phyloP scores from a whole-genome alignment of 2,329 filamentous ascomycete species.

The Aspergillus tubingensis region DNA sequence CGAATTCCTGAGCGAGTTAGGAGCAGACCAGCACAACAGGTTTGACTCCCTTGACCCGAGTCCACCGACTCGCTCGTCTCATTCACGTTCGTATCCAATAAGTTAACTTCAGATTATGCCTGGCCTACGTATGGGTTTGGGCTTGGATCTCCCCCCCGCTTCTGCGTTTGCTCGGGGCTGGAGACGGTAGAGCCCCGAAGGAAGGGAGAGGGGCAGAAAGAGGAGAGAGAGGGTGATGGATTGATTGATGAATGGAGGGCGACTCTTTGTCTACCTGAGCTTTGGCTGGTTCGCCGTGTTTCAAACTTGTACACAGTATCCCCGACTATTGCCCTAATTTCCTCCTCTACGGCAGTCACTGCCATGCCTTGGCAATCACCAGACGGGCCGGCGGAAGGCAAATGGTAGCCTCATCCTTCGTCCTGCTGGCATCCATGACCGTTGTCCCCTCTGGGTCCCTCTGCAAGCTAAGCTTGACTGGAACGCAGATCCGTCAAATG shows the following conservation, averaged over 20 bases:
- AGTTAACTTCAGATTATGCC: slow-evolving; percentile 22
- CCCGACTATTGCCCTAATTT: slow-evolving; percentile 14
- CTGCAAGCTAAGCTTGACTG: slow-evolving; percentile 29
- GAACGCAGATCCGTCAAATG: slow-evolving; percentile 28
- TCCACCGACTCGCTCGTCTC: slow-evolving; percentile 20
- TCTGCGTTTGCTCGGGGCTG: slow-evolving; percentile 15
- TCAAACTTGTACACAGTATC: slow-evolving; percentile 7
- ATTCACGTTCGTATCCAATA: slow-evolving; percentile 26
- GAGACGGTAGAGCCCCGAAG: background rate
- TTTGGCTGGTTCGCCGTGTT: slow-evolving; percentile 1
- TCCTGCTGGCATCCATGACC: slow-evolving; percentile 18
- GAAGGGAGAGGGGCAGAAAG: background rate
- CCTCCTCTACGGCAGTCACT: slow-evolving; percentile 16
- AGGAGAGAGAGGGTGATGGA: background rate
- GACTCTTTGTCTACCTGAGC: slow-evolving; percentile 6
- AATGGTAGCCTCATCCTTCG: slow-evolving; percentile 17
- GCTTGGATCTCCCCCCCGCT: slow-evolving; percentile 16
- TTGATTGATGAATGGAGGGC: background rate
- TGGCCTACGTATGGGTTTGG: slow-evolving; percentile 23
- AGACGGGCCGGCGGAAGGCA: slow-evolving; percentile 23
- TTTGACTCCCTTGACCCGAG: slow-evolving; percentile 25
- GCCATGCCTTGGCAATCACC: slow-evolving; percentile 24
- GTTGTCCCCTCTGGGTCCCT: slow-evolving; percentile 19
- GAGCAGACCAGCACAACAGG: slow-evolving; percentile 22
- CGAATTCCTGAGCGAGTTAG: slow-evolving; percentile 22